Percentiles rank a stretch among this genome's conserved stretches.
Conservation (phyloP, 257 asterid genomes). For the Galeopsis tetrahit region DNA sequence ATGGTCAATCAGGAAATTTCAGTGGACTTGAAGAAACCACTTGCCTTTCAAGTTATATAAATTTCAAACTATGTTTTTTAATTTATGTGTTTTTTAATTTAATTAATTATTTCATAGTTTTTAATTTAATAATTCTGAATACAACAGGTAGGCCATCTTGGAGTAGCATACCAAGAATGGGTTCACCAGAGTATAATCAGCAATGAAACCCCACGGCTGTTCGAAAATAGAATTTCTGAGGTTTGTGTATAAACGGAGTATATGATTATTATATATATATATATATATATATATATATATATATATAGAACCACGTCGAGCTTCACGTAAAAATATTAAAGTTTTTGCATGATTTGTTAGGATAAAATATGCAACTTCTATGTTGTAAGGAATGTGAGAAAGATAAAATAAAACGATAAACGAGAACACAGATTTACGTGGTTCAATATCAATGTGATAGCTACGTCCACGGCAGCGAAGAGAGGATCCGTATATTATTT, state of each 20-base stretch:
- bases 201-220: conserved; percentile 61
- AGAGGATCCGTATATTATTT: no score
- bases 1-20: not conserved
- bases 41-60: not conserved
- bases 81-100: not conserved
- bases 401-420: no score
- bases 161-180: conserved; percentile 76
- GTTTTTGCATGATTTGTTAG: no score
- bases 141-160: conserved; percentile 79
- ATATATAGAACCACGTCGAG: no score
- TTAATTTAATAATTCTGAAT: not conserved
- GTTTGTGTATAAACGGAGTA: conserved; percentile 27
- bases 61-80: not conserved
- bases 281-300: no score
- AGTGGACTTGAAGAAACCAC: not conserved
- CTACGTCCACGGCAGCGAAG: no score
- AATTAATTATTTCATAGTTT: not conserved
- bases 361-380: not conserved
- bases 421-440: no score
- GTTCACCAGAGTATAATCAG: conserved; percentile 65
- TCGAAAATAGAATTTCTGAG: conserved; percentile 54
- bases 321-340: no score
- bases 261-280: no score
- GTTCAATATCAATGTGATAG: no score
- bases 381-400: no score